Evolutionary conservation across 2,329 filamentous ascomycete genomes (phyloP).

Genomic region (Lojkania enalia): DNA sequence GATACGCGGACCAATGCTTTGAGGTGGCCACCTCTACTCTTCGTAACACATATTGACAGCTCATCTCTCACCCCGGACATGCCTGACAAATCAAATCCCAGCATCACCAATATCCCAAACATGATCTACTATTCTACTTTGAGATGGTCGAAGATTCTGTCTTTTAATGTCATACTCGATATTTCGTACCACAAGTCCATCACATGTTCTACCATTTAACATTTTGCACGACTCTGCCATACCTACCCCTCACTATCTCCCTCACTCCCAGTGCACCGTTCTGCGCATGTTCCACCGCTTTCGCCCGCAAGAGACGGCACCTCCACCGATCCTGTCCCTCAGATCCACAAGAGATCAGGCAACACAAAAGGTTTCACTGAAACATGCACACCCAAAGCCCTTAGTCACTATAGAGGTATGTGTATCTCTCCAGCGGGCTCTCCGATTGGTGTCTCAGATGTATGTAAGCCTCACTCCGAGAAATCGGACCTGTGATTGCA

Average conservation of each 20-base stretch:
- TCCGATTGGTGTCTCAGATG: conserved; percentile 35
- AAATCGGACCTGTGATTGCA: conserved; percentile 19
- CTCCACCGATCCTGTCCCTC: conserved; percentile 24
- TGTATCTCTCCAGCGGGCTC: conserved; percentile 20
- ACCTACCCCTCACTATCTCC: conserved; percentile 7
- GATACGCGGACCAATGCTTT: too few species aligned
- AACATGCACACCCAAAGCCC: neutral
- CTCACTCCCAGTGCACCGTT: neutral
- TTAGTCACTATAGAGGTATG: conserved; percentile 7
- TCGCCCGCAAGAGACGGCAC: conserved; percentile 16
- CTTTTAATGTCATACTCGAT: neutral
- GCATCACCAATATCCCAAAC: too few species aligned
- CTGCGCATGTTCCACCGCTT: conserved; percentile 30
- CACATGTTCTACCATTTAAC: conserved; percentile 2
- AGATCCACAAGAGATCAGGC: conserved; percentile 24
- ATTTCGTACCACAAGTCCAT: conserved; percentile 16
- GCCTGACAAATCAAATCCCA: too few species aligned
- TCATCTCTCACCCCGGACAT: too few species aligned
- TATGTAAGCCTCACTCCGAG: conserved; percentile 11
- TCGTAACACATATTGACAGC: too few species aligned
- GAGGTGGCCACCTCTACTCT: too few species aligned
- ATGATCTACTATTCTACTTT: neutral
- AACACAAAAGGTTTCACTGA: conserved; percentile 8
- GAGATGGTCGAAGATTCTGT: neutral
- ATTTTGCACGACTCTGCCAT: conserved; percentile 10